Conservation (phyloP, 176 grass and related monocot genomes). For the Areca catechu region DNA sequence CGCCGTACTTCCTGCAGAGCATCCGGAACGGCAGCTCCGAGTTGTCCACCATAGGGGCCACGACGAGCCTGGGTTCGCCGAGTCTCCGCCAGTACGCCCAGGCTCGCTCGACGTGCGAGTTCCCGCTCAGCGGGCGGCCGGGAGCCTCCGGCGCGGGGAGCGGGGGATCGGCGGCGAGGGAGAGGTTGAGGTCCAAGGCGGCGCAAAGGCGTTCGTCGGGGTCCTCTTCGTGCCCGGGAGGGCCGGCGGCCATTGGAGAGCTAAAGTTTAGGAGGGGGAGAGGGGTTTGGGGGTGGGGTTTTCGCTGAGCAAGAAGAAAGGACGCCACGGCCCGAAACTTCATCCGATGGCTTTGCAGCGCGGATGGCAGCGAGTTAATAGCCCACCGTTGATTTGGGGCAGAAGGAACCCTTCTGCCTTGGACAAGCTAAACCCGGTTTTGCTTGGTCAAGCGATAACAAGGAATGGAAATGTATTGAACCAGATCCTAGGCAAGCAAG, state of each 20-base stretch:
- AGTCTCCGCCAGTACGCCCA: conserved; percentile 87
- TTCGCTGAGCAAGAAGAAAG: conserved; percentile 8
- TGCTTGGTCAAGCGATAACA: too few species aligned
- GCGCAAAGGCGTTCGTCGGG: conserved; percentile 14
- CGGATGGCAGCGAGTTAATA: too few species aligned
- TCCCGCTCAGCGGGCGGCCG: conserved; percentile 20
- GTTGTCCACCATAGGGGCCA: conserved; percentile 98
- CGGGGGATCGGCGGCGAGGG: conserved; percentile 6
- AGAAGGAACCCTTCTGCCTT: too few species aligned
- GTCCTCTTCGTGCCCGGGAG: conserved; percentile 30
- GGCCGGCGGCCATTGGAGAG: conserved; percentile 33
- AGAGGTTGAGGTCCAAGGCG: not conserved
- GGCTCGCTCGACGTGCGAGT: conserved; percentile 49
- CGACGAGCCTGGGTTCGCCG: conserved; percentile 45
- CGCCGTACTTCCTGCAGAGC: conserved; percentile 88
- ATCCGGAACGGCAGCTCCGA: conserved; percentile 95
- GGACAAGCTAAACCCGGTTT: too few species aligned
- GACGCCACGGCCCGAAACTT: conserved; percentile 13
- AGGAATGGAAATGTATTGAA: too few species aligned
- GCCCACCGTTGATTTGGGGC: too few species aligned
- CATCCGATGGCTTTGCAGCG: not conserved
- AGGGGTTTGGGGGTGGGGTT: conserved; percentile 15
- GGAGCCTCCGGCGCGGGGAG: conserved; percentile 10
- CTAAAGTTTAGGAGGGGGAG: conserved; percentile 49
- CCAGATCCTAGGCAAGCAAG: too few species aligned